Evolutionary conservation across 2,329 filamentous ascomycete genomes (phyloP).

Genomic region (Tolypocladium tropicale): DNA sequence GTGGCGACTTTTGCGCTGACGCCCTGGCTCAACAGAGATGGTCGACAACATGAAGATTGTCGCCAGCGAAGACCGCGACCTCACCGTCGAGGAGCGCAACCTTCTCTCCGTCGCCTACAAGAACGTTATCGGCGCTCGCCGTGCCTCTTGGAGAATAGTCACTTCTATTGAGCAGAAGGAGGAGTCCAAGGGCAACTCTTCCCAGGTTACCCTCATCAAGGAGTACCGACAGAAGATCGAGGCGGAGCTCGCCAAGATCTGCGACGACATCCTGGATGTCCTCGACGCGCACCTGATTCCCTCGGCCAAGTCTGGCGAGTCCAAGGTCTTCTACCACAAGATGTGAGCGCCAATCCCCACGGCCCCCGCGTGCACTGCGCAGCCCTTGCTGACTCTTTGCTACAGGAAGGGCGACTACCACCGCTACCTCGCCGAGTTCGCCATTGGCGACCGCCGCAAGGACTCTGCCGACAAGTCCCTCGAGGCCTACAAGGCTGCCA

Average conservation of each 20-base stretch:
- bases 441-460: slow-evolving; percentile 90
- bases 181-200: slow-evolving; percentile 95
- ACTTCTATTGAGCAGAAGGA: slow-evolving; percentile 99
- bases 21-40: slow-evolving; percentile 59
- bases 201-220: slow-evolving; percentile 85
- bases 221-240: slow-evolving; percentile 99
- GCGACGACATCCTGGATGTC: slow-evolving; percentile 92
- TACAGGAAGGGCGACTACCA: slow-evolving; percentile 98
- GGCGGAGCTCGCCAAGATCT: slow-evolving; percentile 92
- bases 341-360: slow-evolving; percentile 47
- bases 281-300: slow-evolving; percentile 90
- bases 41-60: slow-evolving; percentile 99
- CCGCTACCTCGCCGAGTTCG: slow-evolving; percentile 97
- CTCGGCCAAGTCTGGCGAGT: slow-evolving; percentile 89
- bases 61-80: slow-evolving; percentile 74
- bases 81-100: slow-evolving; percentile 92
- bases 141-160: slow-evolving; percentile 97
- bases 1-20: slow-evolving; percentile 12
- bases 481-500: slow-evolving; percentile 94
- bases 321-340: slow-evolving; percentile 99
- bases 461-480: slow-evolving; percentile 86
- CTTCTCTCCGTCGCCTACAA: slow-evolving; percentile 97
- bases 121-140: slow-evolving; percentile 94
- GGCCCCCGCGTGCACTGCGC: too few relatives aligned
- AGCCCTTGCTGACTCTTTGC: slow-evolving; percentile 1